Conservation (phyloP, 371 early-diverging fungal genomes). For the Choanephora cucurbitarum region DNA sequence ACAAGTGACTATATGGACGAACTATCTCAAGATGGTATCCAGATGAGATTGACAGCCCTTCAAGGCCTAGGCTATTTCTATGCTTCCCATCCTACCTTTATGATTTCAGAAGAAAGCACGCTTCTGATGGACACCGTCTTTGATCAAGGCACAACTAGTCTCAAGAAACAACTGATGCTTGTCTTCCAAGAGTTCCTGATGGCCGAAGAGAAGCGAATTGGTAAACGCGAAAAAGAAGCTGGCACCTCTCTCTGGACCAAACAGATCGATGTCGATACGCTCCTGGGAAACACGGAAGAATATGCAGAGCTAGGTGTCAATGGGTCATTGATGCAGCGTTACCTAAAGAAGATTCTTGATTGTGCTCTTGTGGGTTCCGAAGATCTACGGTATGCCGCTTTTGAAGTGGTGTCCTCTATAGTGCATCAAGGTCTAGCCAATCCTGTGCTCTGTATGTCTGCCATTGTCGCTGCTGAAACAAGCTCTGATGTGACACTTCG, state of each 20-base stretch:
- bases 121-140: conserved; percentile 72
- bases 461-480: conserved; percentile 82
- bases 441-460: conserved; percentile 85
- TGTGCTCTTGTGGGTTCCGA: conserved; percentile 58
- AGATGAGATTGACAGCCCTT: conserved; percentile 28
- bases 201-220: conserved; percentile 58
- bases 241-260: conserved; percentile 24
- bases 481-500: conserved; percentile 63
- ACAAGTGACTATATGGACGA: conserved; percentile 20
- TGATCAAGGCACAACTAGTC: conserved; percentile 37
- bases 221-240: conserved; percentile 34
- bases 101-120: conserved; percentile 59
- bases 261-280: conserved; percentile 66
- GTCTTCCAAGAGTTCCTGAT: conserved; percentile 72
- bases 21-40: conserved; percentile 12
- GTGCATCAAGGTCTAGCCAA: conserved; percentile 88
- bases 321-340: conserved; percentile 84
- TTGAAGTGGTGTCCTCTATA: conserved; percentile 77
- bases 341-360: conserved; percentile 69
- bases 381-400: conserved; percentile 61
- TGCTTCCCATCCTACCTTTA: conserved; percentile 69
- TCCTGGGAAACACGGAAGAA: conserved; percentile 79
- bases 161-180: conserved; percentile 70
- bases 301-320: conserved; percentile 84
- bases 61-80: conserved; percentile 69